Evolutionary conservation across 2,329 filamentous ascomycete genomes (phyloP).

Genomic region (Pseudopyricularia cyperi): DNA sequence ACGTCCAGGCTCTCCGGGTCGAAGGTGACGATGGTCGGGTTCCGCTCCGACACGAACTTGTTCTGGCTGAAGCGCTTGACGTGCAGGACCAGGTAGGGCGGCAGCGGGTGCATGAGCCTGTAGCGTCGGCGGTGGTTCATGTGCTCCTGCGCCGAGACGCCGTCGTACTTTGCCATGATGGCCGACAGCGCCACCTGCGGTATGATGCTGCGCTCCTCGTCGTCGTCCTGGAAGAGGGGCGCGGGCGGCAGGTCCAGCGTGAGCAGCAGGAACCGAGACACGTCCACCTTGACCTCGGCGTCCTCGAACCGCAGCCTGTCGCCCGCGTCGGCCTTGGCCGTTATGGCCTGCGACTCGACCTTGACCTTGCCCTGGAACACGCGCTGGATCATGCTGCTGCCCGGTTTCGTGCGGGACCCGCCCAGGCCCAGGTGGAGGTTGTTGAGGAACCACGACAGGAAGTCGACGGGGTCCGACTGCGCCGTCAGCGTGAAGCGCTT

Average conservation of each 20-base stretch:
- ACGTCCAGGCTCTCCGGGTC: slow-evolving; percentile 68
- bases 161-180: slow-evolving; percentile 88
- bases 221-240: slow-evolving; percentile 93
- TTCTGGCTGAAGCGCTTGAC: slow-evolving; percentile 95
- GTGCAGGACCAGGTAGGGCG: slow-evolving; percentile 84
- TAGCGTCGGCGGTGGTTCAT: slow-evolving; percentile 81
- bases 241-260: slow-evolving; percentile 86
- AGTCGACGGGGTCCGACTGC: slow-evolving; percentile 93
- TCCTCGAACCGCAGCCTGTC: slow-evolving; percentile 91
- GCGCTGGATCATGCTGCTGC: slow-evolving; percentile 75
- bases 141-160: slow-evolving; percentile 74
- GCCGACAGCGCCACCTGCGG: slow-evolving; percentile 75
- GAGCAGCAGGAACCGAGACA: slow-evolving; percentile 75
- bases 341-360: slow-evolving; percentile 88
- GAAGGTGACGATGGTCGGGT: slow-evolving; percentile 97
- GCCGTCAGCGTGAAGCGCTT: slow-evolving; percentile 85
- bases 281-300: slow-evolving; percentile 63
- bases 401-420: slow-evolving; percentile 75
- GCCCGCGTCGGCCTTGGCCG: slow-evolving; percentile 73
- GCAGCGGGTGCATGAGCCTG: slow-evolving; percentile 77
- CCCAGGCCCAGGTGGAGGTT: slow-evolving; percentile 85
- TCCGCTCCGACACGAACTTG: slow-evolving; percentile 91
- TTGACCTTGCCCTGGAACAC: slow-evolving; percentile 89
- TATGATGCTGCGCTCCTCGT: slow-evolving; percentile 90
- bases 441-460: slow-evolving; percentile 95